Conservation (phyloP, 805 yeast species). For the Metschnikowia matae region DNA sequence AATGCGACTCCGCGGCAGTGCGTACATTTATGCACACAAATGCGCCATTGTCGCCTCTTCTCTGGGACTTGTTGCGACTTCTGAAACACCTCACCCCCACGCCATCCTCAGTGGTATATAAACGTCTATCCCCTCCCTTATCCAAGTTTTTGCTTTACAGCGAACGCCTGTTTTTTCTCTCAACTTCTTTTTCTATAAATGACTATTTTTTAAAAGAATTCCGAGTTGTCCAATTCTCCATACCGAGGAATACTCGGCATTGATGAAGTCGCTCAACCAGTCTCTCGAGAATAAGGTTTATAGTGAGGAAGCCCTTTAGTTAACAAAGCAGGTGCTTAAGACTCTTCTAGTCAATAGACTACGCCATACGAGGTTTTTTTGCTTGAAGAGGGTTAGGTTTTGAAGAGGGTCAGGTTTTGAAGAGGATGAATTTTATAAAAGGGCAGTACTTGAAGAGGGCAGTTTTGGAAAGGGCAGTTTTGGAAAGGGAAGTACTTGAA, state of each 20-base stretch:
- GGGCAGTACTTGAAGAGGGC: too few species aligned
- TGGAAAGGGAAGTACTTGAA: too few species aligned
- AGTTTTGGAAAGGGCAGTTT: too few species aligned
- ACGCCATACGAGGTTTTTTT: too few species aligned
- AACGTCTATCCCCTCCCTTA: neutral
- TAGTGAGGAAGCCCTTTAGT: constrained; percentile 64
- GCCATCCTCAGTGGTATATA: neutral
- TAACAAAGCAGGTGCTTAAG: constrained; percentile 61
- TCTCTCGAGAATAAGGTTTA: constrained; percentile 56
- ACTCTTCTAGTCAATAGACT: constrained; percentile 29
- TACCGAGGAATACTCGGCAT: constrained; percentile 60
- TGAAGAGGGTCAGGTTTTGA: too few species aligned
- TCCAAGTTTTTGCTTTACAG: neutral
- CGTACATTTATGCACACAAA: constrained; percentile 5
- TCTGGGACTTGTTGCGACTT: neutral
- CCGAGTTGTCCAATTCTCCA: constrained; percentile 61
- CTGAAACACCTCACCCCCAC: constrained; percentile 1
- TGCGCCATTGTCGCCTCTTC: constrained; percentile 1
- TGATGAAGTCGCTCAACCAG: constrained; percentile 59
- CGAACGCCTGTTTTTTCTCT: neutral
- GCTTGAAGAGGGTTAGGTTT: too few species aligned
- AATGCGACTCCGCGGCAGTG: neutral
- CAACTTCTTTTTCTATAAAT: neutral
- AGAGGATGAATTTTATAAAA: too few species aligned
- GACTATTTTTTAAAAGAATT: neutral